Evolutionary conservation across 2,329 filamentous ascomycete genomes (phyloP).

Genomic region (Neofusicoccum ribis): DNA sequence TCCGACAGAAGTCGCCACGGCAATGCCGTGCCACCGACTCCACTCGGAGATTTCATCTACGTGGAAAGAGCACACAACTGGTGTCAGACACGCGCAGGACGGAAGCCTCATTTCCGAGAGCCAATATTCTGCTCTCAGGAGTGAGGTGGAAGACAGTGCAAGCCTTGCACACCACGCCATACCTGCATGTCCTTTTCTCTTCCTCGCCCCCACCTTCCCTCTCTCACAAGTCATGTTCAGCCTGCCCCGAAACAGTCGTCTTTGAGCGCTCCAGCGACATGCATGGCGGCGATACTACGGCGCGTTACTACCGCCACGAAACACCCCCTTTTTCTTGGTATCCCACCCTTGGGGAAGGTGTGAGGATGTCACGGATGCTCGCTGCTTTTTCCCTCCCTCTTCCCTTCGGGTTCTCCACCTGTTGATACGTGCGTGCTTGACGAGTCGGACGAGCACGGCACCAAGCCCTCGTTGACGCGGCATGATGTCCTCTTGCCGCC

Average conservation of each 20-base stretch:
- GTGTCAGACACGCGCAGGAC: background rate
- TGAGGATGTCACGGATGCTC: conserved; percentile 4
- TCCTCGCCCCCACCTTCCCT: background rate
- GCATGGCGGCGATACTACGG: background rate
- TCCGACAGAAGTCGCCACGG: background rate
- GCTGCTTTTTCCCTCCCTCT: background rate
- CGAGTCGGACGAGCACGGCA: background rate
- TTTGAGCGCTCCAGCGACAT: background rate
- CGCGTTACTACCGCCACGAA: conserved; percentile 3
- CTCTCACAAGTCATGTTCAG: background rate
- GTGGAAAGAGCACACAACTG: background rate
- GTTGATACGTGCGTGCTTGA: background rate
- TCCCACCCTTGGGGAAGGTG: background rate
- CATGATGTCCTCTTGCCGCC: background rate
- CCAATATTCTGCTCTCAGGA: background rate
- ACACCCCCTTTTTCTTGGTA: conserved; percentile 1
- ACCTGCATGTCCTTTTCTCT: background rate
- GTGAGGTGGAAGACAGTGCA: background rate
- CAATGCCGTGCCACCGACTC: background rate
- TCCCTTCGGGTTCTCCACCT: background rate
- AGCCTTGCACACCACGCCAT: background rate
- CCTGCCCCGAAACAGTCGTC: no score
- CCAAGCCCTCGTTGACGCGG: background rate
- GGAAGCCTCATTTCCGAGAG: conserved; percentile 7
- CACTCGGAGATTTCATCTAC: background rate